phyloP scores from a whole-genome alignment of 257 asterid genomes.

The Haberlea rhodopensis region DNA sequence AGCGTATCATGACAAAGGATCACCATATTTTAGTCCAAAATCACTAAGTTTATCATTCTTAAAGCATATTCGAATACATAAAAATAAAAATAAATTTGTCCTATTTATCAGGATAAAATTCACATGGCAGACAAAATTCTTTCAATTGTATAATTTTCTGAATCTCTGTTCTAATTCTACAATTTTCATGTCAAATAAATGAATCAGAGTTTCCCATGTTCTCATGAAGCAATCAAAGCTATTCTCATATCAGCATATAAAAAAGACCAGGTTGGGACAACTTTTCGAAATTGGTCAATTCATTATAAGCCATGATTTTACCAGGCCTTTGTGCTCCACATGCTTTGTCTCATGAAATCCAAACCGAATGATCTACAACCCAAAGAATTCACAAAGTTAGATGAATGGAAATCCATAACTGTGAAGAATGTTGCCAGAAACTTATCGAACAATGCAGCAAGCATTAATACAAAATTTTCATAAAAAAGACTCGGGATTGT shows the following conservation, averaged over 20 bases:
- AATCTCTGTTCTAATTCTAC: no score
- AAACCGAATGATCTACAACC: conserved; percentile 56
- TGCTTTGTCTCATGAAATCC: conserved; percentile 66
- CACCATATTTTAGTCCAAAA: no score
- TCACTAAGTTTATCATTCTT: background rate
- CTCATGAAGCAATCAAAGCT: no score
- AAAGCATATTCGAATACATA: no score
- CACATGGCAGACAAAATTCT: no score
- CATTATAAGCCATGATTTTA: conserved; percentile 18
- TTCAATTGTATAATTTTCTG: no score
- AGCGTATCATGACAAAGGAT: background rate
- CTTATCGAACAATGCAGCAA: conserved; percentile 1
- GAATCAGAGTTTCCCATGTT: no score
- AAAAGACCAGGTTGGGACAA: background rate
- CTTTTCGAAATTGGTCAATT: conserved; percentile 15
- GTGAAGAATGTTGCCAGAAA: conserved; percentile 14
- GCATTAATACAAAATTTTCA: background rate
- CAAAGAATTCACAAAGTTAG: conserved; percentile 18
- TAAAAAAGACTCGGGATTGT: background rate
- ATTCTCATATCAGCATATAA: background rate
- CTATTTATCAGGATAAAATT: no score
- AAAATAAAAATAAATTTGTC: no score
- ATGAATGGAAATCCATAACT: conserved; percentile 14
- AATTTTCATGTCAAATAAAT: no score
- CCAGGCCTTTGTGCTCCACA: conserved; percentile 87